Base-by-base conservation (phyloP, 2,329 filamentous ascomycete species). In the Penicillium hordei region DNA sequence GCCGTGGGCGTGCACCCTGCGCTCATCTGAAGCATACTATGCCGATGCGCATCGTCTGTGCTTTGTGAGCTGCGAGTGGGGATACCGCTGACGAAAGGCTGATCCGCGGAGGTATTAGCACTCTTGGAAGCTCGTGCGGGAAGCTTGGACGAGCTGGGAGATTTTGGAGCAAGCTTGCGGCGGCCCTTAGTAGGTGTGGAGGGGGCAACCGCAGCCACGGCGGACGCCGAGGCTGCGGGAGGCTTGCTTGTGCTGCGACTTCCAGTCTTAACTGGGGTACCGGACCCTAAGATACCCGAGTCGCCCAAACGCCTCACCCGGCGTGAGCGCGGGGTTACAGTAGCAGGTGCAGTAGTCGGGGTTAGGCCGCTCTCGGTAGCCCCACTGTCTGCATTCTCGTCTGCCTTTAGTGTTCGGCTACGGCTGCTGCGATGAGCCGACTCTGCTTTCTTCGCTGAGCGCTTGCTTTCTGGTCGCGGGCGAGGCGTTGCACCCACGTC, bases 1-100 rank as follows among this genome's bases (percentile, higher is more conserved):
- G 71, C 70, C 59, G 70, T 70, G 34, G 72, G 73, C 1, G 72
- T 75, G 50, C 70, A 73, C 40, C 72, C 73, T n/a, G 73, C 72
- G 52, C 66, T 70, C 23, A 70, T 61, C 60, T 72, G 68, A 46
- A 72, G 57, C 36, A 70, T 60, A 58, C 57, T 72, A 50, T 69
- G 67, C 15, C 51, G 23, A 56, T 61, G 43, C 44, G 19, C 59
- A 44, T 63, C 59, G 29, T 62, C 61, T 38, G 58, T 52, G 63
- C 52, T 50, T 48, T 55, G 58, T n/a, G 59, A 62, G 39, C 57
- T 62, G 36, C 57, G 59, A 36, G 61, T 68, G 5, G 63, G 59
- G 46, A 63, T 67, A 15, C 56, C 60, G 52, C 59, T 65, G 46
- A 61, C 59, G 60, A 63, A 65, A 34, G 61, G 42, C 48, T 60